A percentile compares a stretch with the other conserved stretches of the same genome.
Evolutionary conservation across 2,329 filamentous ascomycete species (phyloP).

Genomic region (Alternaria sp.): DNA sequence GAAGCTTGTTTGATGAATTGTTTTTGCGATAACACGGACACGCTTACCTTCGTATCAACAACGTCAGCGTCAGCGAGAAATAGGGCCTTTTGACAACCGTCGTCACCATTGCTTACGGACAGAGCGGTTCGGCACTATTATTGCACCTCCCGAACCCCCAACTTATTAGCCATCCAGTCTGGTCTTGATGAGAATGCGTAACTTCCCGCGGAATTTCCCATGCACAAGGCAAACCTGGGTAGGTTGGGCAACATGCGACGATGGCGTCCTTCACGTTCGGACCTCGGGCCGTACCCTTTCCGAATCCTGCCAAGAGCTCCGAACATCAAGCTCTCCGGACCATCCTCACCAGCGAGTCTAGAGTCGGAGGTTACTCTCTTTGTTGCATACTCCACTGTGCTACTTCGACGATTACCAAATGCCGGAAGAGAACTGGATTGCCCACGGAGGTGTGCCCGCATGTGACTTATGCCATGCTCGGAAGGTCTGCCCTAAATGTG

Average conservation of each 20-base stretch:
- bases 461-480: constrained; percentile 42
- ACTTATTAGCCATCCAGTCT: background rate
- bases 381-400: constrained; percentile 2
- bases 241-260: constrained; percentile 2
- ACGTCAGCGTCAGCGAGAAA: background rate
- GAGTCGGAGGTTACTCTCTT: background rate
- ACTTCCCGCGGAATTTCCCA: background rate
- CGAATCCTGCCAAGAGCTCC: constrained; percentile 12
- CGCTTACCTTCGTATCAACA: background rate
- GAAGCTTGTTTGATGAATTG: background rate
- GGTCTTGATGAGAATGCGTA: background rate
- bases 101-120: background rate
- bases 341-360: background rate
- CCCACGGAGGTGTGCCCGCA: constrained; percentile 42
- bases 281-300: constrained; percentile 7
- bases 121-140: background rate
- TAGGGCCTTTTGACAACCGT: background rate
- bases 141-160: background rate
- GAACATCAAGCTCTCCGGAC: constrained; percentile 10
- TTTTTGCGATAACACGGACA: background rate
- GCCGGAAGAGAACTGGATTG: constrained; percentile 44
- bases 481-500: constrained; percentile 8
- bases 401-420: constrained; percentile 18
- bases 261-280: constrained; percentile 3
- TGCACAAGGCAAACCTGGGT: background rate